A percentile compares a stretch with the other conserved stretches of the same genome.
phyloP scores from a whole-genome alignment of 106 monocot genomes.

The Dioscorea alata region DNA sequence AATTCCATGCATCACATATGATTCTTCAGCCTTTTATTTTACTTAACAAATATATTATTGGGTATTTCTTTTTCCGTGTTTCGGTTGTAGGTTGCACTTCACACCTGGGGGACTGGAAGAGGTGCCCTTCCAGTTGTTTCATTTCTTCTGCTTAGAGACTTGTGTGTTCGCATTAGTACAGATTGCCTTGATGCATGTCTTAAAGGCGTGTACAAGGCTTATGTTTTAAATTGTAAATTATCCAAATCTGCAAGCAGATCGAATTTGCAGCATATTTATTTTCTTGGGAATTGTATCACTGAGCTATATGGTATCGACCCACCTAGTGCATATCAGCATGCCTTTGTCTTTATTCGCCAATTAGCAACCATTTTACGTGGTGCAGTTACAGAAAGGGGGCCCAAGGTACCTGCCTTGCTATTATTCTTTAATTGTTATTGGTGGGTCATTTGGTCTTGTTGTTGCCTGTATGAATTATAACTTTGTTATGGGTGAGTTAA shows the following conservation, averaged over 20 bases:
- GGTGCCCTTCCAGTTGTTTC: conserved; percentile 82
- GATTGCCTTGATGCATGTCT: conserved; percentile 90
- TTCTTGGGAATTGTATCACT: conserved; percentile 90
- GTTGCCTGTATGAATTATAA: background rate
- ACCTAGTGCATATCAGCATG: conserved; percentile 74
- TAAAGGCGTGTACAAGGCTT: conserved; percentile 89
- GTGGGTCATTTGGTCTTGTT: background rate
- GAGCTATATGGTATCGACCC: conserved; percentile 82
- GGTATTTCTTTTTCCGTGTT: background rate
- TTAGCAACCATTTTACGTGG: conserved; percentile 63
- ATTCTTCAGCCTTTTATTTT: background rate
- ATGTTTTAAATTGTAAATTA: conserved; percentile 81
- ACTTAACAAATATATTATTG: background rate
- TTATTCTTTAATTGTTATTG: background rate
- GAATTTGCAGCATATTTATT: conserved; percentile 77
- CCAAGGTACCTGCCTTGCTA: conserved; percentile 39
- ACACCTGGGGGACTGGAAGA: conserved; percentile 82
- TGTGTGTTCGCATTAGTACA: conserved; percentile 80
- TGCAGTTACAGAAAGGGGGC: conserved; percentile 67
- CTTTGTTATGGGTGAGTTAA: no score
- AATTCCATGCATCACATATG: background rate
- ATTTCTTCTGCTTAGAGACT: conserved; percentile 83
- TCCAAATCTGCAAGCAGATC: conserved; percentile 60
- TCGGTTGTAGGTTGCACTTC: conserved; percentile 59
- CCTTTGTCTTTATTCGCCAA: conserved; percentile 89